Conservation (phyloP, 1,284 basidiomycete species). For the Agroathelia rolfsii region DNA sequence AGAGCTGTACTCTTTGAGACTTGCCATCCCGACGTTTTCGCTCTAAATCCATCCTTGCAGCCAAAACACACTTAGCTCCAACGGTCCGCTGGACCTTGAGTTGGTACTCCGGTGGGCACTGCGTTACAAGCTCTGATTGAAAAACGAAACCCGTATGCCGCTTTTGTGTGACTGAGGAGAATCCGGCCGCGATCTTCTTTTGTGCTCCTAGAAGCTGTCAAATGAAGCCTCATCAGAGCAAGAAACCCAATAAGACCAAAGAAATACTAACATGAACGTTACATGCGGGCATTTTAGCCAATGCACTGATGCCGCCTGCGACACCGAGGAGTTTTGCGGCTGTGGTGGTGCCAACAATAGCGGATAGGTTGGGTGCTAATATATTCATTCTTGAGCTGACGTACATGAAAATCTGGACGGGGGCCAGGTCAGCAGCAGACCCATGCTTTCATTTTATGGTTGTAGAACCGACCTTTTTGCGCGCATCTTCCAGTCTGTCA, state of each 20-base stretch:
- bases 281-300: slow-evolving; percentile 92
- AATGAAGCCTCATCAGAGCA: slow-evolving; percentile 6
- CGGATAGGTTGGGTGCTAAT: slow-evolving; percentile 94
- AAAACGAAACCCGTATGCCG: slow-evolving; percentile 97
- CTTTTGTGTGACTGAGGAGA: slow-evolving; percentile 71
- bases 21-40: slow-evolving; percentile 68
- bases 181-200: slow-evolving; percentile 81
- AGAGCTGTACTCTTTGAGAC: slow-evolving; percentile 12
- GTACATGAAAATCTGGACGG: slow-evolving; percentile 83
- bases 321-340: slow-evolving; percentile 97
- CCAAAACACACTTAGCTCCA: slow-evolving; percentile 84
- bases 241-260: slow-evolving; percentile 4
- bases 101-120: slow-evolving; percentile 85
- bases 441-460: no score
- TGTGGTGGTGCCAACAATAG: slow-evolving; percentile 95
- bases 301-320: slow-evolving; percentile 84
- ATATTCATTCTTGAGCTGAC: slow-evolving; percentile 98
- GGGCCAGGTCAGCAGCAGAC: slow-evolving; percentile 4
- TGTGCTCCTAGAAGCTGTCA: slow-evolving; percentile 85
- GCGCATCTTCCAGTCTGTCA: slow-evolving; percentile 77
- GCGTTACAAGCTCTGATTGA: slow-evolving; percentile 81
- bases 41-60: slow-evolving; percentile 89
- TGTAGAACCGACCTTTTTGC: slow-evolving; percentile 66
- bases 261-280: slow-evolving; percentile 76
- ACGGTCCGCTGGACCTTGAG: slow-evolving; percentile 89